Conservation (phyloP, 305 asterid species). For the Petunia hybrid region DNA sequence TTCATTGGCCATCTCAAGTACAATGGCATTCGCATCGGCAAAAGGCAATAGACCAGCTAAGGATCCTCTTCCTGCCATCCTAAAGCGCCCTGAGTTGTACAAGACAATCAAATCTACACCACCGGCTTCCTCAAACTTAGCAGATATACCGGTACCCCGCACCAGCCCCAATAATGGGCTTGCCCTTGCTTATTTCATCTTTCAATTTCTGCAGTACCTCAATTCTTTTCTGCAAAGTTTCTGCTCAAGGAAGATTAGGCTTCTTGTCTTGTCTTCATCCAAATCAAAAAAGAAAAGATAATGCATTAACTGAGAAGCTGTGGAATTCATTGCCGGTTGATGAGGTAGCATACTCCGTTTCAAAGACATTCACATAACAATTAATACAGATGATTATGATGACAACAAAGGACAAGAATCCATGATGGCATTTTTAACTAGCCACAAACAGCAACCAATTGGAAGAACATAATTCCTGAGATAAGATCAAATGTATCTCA, state of each 20-base stretch:
- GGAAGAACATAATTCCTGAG: not conserved
- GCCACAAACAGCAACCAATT: not conserved
- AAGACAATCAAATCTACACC: conserved; percentile 93
- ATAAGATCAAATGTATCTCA: conserved; percentile 20
- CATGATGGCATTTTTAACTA: conserved; percentile 9
- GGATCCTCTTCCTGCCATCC: conserved; percentile 99
- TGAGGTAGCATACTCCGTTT: conserved; percentile 18
- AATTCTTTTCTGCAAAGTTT: conserved; percentile 73
- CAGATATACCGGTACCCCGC: conserved; percentile 99
- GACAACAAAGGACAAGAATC: not conserved
- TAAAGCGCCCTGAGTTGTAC: conserved; percentile 94
- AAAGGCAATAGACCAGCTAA: conserved; percentile 95
- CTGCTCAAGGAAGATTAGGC: conserved; percentile 50
- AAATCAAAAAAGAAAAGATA: conserved; percentile 36
- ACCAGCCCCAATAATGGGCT: conserved; percentile 94
- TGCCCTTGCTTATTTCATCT: conserved; percentile 70
- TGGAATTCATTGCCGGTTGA: conserved; percentile 20
- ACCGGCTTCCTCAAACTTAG: conserved; percentile 98
- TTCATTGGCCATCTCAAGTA: conserved; percentile 96
- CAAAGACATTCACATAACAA: not conserved
- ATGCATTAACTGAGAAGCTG: not conserved
- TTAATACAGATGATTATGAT: not conserved
- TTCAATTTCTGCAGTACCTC: conserved; percentile 64
- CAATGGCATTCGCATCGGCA: conserved; percentile 97
- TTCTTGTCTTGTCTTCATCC: conserved; percentile 13